These are phyloP conservation scores for Kokia cookei DNA, from an alignment of 441 rosid species.

Conservation along the genomic window DNA sequence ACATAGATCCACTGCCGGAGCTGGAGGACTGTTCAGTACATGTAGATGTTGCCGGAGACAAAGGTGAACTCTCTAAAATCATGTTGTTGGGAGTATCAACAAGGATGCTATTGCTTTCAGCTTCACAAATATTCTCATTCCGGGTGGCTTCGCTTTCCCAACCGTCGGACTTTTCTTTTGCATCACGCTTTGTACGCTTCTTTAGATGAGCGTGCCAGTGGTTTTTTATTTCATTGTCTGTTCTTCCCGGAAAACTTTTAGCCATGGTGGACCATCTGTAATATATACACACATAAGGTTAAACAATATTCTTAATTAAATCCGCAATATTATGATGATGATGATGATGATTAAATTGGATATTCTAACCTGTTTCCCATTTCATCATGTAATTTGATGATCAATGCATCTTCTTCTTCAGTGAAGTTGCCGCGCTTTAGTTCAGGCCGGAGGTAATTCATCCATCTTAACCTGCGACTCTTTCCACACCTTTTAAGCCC, in stretches of 20 bases:
- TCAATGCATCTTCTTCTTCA: constrained; percentile 40
- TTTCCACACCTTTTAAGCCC: constrained; percentile 61
- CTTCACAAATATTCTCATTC: not conserved
- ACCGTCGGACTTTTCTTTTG: not conserved
- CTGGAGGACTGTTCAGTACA: not conserved
- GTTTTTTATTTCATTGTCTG: constrained; percentile 39
- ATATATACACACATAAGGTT: constrained; percentile 12
- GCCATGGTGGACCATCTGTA: constrained; percentile 43
- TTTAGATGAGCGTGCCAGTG: constrained; percentile 34
- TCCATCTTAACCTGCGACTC: constrained; percentile 63
- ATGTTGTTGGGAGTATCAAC: not conserved
- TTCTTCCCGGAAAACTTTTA: constrained; percentile 29
- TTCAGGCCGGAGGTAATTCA: constrained; percentile 52
- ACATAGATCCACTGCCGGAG: not conserved
- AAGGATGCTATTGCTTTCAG: not conserved
- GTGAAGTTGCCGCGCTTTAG: constrained; percentile 44
- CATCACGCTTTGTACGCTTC: constrained; percentile 8
- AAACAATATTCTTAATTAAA: not conserved
- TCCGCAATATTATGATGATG: not conserved
- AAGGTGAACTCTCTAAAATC: constrained; percentile 27
- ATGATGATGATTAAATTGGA: not conserved
- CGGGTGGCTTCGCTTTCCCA: not conserved
- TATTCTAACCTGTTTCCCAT: constrained; percentile 46
- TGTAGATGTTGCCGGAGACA: constrained; percentile 17
- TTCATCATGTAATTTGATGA: constrained; percentile 30